Evolutionary conservation across 2,329 filamentous ascomycete species (phyloP), one percentile per base, ranked within the genome.

Genomic region (Apiospora koreana): DNA sequence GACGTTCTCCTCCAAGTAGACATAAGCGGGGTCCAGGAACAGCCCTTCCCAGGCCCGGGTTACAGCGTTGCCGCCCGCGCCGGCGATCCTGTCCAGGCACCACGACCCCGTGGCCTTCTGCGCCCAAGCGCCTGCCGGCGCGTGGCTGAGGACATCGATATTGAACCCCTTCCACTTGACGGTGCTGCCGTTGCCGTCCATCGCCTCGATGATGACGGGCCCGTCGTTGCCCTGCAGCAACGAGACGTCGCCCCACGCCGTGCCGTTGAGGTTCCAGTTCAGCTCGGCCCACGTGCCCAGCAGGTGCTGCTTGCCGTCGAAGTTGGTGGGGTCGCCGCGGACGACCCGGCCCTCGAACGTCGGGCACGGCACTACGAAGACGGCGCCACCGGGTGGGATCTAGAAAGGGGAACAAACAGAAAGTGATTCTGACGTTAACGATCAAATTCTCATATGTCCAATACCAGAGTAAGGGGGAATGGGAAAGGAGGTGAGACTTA

Each of bases 181-280:
- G 23, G 21, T 25, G 25, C 62, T 48, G 10, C 71, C 70, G 25
- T 54, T 46, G 5, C 71, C 73, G 43, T 74, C 72, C n/a, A 74
- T 69, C 18, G 72, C 68, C 68, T 72, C 69, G 23, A 75, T 72
- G 35, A 68, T 64, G 4, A 71, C 75, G 16, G 73, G 73, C 14
- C 75, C 74, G 48, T 75, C 74, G 69, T 75, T 75, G 68, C 75
- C 75, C 43, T 75, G 69, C 18, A 76, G 66, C 41, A 76, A n/a
- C 14, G 75, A 76, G 10, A 76, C 72, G 45, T 74, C 74, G 21
- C 75, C 75, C 71, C 72, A 69, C 18, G 72, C 42, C 12, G 65
- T 71, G 23, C 73, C 71, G 48, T 75, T 72, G 10, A 68, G 21
- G 42, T 73, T 71, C 71, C 72, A 73, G 35, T 72, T 74, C 28